Base-by-base conservation (phyloP, 2,329 filamentous ascomycete species). In the Pyricularia grisea region DNA sequence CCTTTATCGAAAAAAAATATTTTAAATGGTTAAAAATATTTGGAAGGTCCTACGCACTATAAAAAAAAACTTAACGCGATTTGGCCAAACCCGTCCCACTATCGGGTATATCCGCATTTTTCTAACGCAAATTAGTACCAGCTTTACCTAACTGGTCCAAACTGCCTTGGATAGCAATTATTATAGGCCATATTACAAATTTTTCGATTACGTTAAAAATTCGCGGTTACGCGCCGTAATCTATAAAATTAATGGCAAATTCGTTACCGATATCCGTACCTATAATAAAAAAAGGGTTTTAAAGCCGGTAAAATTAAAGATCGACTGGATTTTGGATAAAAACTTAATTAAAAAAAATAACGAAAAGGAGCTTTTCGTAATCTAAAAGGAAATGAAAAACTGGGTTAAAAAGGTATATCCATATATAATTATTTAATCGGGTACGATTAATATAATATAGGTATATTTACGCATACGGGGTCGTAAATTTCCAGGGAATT, bases 151-250 rank as follows among this genome's bases (percentile, higher is more conserved):
- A 0, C 50, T 77, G 12, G 70, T 74, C 17, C 73, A 72, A 7
- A 72, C 69, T 11, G 72, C 77, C 0, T n/a, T n/a, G n/a, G n/a
- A n/a, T n/a, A n/a, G n/a, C 69, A 68, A 63, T 1, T 79, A 78
- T 69, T 71, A 69, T 17, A 70, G 74, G 25, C 65, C 64, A 11
- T 76, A 77, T 55, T 74, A 74, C 28, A 68, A 67, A 1, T 0
- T 79, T 78, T 1, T 80, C 74, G 81, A 78, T 50, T 10, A 36
- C 10, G 33, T 36, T 36, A 10, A 36, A 11, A 11, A 36, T 36
- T 36, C 33, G 33, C 81, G 85, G 0, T 77, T 90, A 3, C 81
- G 87, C 0, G 85, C 87, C 0, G 78, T 84, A 0, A 77, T 88
- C 1, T 85, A 88, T 68, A 81, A 84, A 33, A 74, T 81, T 2